Evolutionary conservation across 106 monocot species (phyloP), one percentile per base, ranked within the genome.

Genomic region (Cymbidium sinense): DNA sequence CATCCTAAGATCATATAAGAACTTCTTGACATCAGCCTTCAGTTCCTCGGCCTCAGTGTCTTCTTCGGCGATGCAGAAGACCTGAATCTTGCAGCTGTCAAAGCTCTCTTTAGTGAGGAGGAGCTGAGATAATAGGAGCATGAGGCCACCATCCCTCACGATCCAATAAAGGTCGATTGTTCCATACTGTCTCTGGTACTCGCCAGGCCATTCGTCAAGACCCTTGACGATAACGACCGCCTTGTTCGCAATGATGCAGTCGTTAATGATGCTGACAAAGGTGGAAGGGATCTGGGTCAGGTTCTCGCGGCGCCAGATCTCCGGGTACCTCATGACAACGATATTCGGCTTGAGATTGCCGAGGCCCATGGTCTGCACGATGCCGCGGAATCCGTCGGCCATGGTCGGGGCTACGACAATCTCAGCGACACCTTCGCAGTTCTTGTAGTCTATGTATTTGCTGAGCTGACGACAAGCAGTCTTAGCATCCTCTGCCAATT

Each of bases 91-190:
- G 76, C 98, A 99, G 72, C 94, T 88, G 29, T 95, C 98, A 29
- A 98, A 98, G 64, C 90, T 91, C 58, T 87, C 98, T 76, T 99
- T 99, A 0, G 98, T 92, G 76, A 99, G 87, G 10, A 99, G 86
- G 28, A 99, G 90, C 83, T 99, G 98, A 36, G 98, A 99, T 69
- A 99, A 75, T 10, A 99, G 86, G 13, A 98, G 88, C 98, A 99
- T 99, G 21, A 99, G 87, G 7, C 98, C 98, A 0, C 98, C 98
- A 79, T 99, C 98, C 76, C 88, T 88, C n/a, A 99, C 98, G 25
- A 99, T 99, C 98, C 98, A 99, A 43, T 99, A 99, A 7, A 99
- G 88, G 50, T 99, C 98, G 37, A 99, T 99, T 0, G 98, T 99
- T 54, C 98, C 98, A 43, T 89, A 94, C 75, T 99, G 94, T 74